Conservation (phyloP, 2,329 filamentous ascomycete genomes). For the Xylaria sp. region DNA sequence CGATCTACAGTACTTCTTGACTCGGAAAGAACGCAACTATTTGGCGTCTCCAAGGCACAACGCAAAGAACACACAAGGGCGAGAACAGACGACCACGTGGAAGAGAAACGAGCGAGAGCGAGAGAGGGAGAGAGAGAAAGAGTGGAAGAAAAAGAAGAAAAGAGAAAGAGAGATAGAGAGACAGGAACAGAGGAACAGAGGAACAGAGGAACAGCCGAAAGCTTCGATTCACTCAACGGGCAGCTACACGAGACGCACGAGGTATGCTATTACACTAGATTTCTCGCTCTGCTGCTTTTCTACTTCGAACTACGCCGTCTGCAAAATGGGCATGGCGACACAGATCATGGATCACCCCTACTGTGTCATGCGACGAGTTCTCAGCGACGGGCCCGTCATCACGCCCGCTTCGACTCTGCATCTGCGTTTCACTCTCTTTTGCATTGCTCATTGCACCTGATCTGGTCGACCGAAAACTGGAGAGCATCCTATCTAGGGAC, state of each 20-base stretch:
- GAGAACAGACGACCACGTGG: conserved; percentile 23
- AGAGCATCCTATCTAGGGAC: conserved; percentile 40
- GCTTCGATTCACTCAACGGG: conserved; percentile 35
- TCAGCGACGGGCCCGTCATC: conserved; percentile 26
- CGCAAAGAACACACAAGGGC: conserved; percentile 20
- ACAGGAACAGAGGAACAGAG: conserved; percentile 16
- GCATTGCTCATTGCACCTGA: conserved; percentile 21
- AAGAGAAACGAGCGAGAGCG: conserved; percentile 5
- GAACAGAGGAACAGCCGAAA: conserved; percentile 24
- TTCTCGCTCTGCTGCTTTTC: conserved; percentile 31
- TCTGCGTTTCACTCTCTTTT: conserved; percentile 18
- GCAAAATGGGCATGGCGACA: conserved; percentile 29
- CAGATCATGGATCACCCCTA: conserved; percentile 36
- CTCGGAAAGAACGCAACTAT: conserved; percentile 26
- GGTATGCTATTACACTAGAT: conserved; percentile 39
- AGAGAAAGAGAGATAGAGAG: conserved; percentile 15
- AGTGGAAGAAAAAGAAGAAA: not conserved
- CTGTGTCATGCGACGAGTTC: conserved; percentile 36
- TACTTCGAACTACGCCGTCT: conserved; percentile 21
- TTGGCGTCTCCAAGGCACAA: conserved; percentile 5
- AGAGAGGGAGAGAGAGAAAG: not conserved
- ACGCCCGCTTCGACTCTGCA: conserved; percentile 23
- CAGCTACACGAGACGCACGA: conserved; percentile 38
- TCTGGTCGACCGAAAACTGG: conserved; percentile 29
- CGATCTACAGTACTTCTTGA: conserved; percentile 16